A percentile compares a stretch with the other conserved stretches of the same genome.
Evolutionary conservation across 176 grass and related monocot genomes (phyloP).

Genomic region (Cymbopogon citratus): DNA sequence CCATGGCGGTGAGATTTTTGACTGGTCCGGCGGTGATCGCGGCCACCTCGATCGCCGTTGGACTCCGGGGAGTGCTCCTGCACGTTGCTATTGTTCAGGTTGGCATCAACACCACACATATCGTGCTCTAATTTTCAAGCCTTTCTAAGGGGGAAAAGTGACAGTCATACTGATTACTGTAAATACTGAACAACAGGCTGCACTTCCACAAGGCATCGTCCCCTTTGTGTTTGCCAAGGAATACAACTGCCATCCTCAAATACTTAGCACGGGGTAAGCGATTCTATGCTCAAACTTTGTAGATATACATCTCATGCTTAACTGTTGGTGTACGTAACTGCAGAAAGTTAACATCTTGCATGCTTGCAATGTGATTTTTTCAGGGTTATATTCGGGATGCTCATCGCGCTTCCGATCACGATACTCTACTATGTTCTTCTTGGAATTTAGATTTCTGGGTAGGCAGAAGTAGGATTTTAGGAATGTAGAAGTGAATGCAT

Average conservation of each 20-base stretch:
- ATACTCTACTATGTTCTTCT: constrained; percentile 95
- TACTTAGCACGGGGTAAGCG: constrained; percentile 92
- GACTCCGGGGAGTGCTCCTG: constrained; percentile 74
- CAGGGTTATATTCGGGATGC: constrained; percentile 99
- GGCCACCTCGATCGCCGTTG: constrained; percentile 65
- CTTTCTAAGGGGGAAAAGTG: neutral
- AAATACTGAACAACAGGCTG: constrained; percentile 48
- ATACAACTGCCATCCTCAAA: constrained; percentile 95
- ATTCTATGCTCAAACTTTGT: neutral
- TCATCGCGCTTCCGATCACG: constrained; percentile 81
- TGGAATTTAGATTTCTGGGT: constrained; percentile 48
- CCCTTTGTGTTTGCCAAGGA: constrained; percentile 98
- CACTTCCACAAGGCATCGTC: constrained; percentile 96
- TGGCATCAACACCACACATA: neutral
- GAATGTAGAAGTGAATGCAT: constrained; percentile 9
- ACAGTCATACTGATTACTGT: neutral
- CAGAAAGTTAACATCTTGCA: neutral
- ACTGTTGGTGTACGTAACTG: neutral
- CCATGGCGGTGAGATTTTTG: constrained; percentile 91
- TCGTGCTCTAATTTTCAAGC: neutral
- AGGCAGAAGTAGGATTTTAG: constrained; percentile 35
- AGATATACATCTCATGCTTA: neutral
- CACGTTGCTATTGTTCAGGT: constrained; percentile 98
- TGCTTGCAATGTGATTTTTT: neutral
- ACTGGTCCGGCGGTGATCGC: constrained; percentile 81